Percentiles rank a stretch among this genome's conserved stretches.
These are phyloP conservation scores for Carpinus viminea DNA, from an alignment of 306 rosid species.

Conservation along the genomic window DNA sequence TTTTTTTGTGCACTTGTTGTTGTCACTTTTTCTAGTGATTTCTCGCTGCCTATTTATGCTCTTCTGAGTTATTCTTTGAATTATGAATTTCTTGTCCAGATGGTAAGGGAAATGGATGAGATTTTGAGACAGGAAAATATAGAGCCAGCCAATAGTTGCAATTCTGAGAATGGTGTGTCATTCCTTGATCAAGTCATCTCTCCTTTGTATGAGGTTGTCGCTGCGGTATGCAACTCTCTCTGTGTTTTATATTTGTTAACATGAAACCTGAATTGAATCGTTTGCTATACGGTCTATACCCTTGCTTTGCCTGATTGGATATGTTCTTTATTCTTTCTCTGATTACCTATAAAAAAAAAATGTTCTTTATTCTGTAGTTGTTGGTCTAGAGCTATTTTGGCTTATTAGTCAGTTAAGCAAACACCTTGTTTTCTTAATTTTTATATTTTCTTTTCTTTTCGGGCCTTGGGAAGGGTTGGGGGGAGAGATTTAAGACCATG, in stretches of 20 bases:
- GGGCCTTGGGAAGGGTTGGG: neutral
- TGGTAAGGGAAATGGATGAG: slow-evolving; percentile 95
- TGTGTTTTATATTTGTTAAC: neutral
- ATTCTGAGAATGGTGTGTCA: slow-evolving; percentile 58
- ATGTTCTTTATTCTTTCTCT: neutral
- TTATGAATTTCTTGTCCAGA: slow-evolving; percentile 52
- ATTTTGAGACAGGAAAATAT: slow-evolving; percentile 65
- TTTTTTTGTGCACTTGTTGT: neutral
- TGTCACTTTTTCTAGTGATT: slow-evolving; percentile 2
- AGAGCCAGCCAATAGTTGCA: slow-evolving; percentile 87
- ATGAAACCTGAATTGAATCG: neutral
- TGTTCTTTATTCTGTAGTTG: neutral
- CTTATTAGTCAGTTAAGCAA: neutral
- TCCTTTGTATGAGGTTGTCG: slow-evolving; percentile 74
- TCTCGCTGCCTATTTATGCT: neutral
- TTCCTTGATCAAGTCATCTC: slow-evolving; percentile 78
- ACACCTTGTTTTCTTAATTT: neutral
- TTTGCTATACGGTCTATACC: neutral
- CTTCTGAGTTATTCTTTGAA: neutral
- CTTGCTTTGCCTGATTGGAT: neutral
- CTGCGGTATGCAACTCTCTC: slow-evolving; percentile 52
- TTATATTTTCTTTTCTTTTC: neutral
- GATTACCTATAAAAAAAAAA: neutral
- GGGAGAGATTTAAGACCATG: no score
- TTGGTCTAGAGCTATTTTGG: neutral